Evolutionary conservation across 768 basidiomycete genomes (phyloP), one percentile per base, ranked within the genome.

Genomic region (Rubroboletus satanas): DNA sequence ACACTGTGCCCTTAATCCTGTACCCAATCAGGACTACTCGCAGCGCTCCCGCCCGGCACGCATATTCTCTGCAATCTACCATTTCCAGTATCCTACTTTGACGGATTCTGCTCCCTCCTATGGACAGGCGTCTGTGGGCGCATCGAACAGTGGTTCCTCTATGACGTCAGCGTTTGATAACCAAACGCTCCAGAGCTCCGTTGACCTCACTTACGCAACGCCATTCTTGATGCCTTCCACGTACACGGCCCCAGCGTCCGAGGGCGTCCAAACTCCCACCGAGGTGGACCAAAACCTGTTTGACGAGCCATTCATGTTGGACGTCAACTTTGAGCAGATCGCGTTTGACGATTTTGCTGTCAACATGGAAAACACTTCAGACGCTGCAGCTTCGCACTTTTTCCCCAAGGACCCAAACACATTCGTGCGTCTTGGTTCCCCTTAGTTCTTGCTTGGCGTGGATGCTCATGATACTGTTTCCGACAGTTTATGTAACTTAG

Each of bases 41-140:
- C 57, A 51, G n/a, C 68, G 70, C 2, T 60, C 68, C 15, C 68
- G 62, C 8, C 66, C 61, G 23, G 61, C 69, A 1, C 57, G 74
- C 32, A 71, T 83, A 48, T 85, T 84, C 68, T 82, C 81, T 12
- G 83, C 83, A 8, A 74, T 76, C 51, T 85, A 84, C 66, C 79
- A 77, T 60, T 85, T 85, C 70, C 73, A 67, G 31, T 83, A 79
- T 56, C 65, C 71, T 1, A 29, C 59, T 21, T 45, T 61, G 26
- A 32, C 58, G 32, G 45, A 51, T 29, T 23, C 61, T 54, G 17
- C 57, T 45, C 14, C 58, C 3, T 37, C 52, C 26, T 53, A 45
- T 44, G 55, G 45, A 53, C 56, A 58, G 36, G 35, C 62, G 15
- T 41, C 56, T 26, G 44, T 55, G 54, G 48, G 37, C 56, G 21